Conservation (phyloP, 2,329 filamentous ascomycete genomes). For the Penicillium concentricum region DNA sequence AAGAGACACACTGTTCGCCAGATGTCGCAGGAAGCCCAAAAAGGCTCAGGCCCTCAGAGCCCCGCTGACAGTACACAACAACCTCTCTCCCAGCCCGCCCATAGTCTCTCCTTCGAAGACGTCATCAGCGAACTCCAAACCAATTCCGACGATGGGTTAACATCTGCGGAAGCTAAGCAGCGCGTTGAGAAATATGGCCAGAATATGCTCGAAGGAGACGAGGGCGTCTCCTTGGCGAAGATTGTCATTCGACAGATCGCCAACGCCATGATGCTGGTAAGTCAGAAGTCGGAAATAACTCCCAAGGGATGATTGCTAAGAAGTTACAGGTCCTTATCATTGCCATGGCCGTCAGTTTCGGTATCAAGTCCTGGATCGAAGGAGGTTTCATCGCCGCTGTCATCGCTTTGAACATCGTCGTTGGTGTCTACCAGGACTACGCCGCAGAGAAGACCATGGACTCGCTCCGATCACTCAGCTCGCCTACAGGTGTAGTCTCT, state of each 20-base stretch:
- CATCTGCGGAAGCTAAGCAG: slow-evolving; percentile 52
- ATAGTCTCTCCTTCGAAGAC: slow-evolving; percentile 56
- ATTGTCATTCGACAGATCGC: slow-evolving; percentile 66
- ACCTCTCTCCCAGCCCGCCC: slow-evolving; percentile 59
- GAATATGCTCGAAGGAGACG: slow-evolving; percentile 65
- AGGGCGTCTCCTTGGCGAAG: slow-evolving; percentile 67
- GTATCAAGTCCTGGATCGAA: slow-evolving; percentile 58
- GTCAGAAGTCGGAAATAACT: slow-evolving; percentile 4
- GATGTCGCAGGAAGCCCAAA: slow-evolving; percentile 23
- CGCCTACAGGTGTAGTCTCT: slow-evolving; percentile 58
- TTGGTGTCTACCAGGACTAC: slow-evolving; percentile 63
- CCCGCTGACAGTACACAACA: slow-evolving; percentile 45
- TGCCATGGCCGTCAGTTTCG: slow-evolving; percentile 66
- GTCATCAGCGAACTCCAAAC: slow-evolving; percentile 57
- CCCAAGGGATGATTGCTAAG: background rate
- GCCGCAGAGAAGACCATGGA: slow-evolving; percentile 63
- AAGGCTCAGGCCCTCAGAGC: slow-evolving; percentile 8
- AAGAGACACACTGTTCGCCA: background rate
- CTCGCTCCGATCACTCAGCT: slow-evolving; percentile 56
- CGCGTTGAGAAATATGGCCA: slow-evolving; percentile 58
- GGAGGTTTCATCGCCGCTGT: slow-evolving; percentile 60
- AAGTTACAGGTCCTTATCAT: slow-evolving; percentile 67
- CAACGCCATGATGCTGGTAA: slow-evolving; percentile 67
- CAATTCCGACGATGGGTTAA: slow-evolving; percentile 59
- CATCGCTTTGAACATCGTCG: slow-evolving; percentile 57